Evolutionary conservation across 1,139 yeast genomes (phyloP), one percentile per base, ranked within the genome.

Genomic region (Sugiyamaella castrensis): DNA sequence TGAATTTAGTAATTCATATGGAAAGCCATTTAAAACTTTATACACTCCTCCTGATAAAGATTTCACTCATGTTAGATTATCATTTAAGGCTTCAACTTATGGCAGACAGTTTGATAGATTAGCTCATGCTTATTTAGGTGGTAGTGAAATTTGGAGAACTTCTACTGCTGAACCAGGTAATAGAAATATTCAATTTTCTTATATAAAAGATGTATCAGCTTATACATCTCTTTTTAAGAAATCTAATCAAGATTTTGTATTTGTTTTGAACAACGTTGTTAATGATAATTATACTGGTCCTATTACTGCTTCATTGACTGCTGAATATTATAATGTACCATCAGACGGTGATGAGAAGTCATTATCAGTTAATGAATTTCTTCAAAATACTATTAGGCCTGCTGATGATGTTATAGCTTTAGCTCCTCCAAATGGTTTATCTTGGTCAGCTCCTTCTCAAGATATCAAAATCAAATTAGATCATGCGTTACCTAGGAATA

Each of bases 151-250:
- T 32, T 87, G 96, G 95, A 75, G 96, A 65, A 82, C 94, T 0
- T 82, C 92, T 2, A 87, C 96, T 1, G 81, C 87, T 15, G 95
- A 87, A 66, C 96, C 96, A 0, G 79, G 80, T 53, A 74, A 78
- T 47, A 66, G 69, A 15, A 60, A 59, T 26, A 57, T 67, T 2
- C 74, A 77, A 2, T 74, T 71, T 58, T 63, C 69, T 11, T 70
- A 75, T 45, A 69, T 73, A 30, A 87, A 85, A 62, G 96, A 88
- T 61, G 77, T 86, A 1, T 74, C 91, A 4, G 68, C 70, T 28
- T 87, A 81, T 61, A 62, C 75, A 10, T 57, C 71, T 0, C 66
- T 87, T 41, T 86, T 88, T 62, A 61, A 69, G 44, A 48, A 62
- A 8, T 57, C 68, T 5, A 70, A 71, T 9, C 61, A 71, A 19